Evolutionary conservation across 2,329 filamentous ascomycete species (phyloP).

Genomic region (Pyrenochaeta sp.): DNA sequence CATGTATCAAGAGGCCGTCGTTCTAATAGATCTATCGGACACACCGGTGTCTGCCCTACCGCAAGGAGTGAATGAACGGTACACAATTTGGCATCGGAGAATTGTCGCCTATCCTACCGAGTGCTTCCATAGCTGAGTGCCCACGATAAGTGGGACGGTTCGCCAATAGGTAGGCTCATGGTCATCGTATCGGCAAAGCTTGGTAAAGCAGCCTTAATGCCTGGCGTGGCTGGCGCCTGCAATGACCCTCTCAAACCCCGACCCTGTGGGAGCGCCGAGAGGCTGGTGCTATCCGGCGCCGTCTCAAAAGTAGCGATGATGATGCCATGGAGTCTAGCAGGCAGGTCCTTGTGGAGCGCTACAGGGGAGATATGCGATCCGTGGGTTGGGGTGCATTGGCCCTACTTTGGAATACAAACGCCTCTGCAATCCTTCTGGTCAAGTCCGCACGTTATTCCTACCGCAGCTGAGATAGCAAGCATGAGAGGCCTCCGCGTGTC

Average conservation of each 20-base stretch:
- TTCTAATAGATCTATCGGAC: constrained; percentile 11
- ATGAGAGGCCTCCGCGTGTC: constrained; percentile 1
- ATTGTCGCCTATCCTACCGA: constrained; percentile 4
- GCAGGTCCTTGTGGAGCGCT: not conserved
- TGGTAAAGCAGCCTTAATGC: constrained; percentile 1
- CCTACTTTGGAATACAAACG: not conserved
- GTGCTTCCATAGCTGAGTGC: constrained; percentile 7
- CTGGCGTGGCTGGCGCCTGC: constrained; percentile 2
- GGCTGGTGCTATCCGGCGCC: constrained; percentile 12
- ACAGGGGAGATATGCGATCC: not conserved
- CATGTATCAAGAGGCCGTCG: not conserved
- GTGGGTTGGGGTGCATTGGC: not conserved
- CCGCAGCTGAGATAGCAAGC: constrained; percentile 5
- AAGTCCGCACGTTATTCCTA: not conserved
- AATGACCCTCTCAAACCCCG: not conserved
- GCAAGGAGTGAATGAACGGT: constrained; percentile 8
- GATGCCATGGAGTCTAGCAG: constrained; percentile 5
- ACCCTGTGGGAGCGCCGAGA: constrained; percentile 6
- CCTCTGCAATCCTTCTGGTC: not conserved
- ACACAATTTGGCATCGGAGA: constrained; percentile 5
- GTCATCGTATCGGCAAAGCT: not conserved
- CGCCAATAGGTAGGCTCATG: not conserved
- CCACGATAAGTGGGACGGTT: constrained; percentile 1
- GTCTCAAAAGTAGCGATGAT: constrained; percentile 2
- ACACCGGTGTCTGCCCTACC: constrained; percentile 7